These are phyloP conservation scores for Fraxinus paxiana DNA, from an alignment of 305 asterid genomes.

Conservation along the genomic window DNA sequence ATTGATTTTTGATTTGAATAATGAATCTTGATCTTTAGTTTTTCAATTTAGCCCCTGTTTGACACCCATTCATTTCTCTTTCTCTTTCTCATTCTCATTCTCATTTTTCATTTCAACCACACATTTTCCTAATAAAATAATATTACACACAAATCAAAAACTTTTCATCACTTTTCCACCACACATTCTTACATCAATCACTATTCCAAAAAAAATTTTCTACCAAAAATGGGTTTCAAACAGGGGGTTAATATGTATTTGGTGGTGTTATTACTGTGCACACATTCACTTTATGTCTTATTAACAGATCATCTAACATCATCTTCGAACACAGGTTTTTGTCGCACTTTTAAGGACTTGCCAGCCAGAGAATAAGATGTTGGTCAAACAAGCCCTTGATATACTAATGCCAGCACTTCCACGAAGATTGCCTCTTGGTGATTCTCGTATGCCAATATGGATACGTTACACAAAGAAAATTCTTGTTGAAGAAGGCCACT, in stretches of 20 bases:
- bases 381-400: slow-evolving; percentile 99
- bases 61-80: too few species aligned
- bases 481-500: slow-evolving; percentile 98
- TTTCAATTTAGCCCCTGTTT: too few species aligned
- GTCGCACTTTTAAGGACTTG: slow-evolving; percentile 97
- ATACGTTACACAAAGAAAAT: slow-evolving; percentile 98
- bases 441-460: slow-evolving; percentile 99
- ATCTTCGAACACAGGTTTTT: slow-evolving; percentile 67
- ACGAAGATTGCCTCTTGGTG: slow-evolving; percentile 95
- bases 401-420: slow-evolving; percentile 99
- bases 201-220: too few species aligned
- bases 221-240: too few species aligned
- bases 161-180: too few species aligned
- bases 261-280: background rate
- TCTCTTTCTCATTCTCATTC: too few species aligned
- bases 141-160: too few species aligned
- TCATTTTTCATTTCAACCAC: too few species aligned
- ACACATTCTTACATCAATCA: too few species aligned
- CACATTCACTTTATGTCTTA: background rate
- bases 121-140: too few species aligned
- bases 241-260: background rate
- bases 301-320: slow-evolving; percentile 16
- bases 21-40: too few species aligned
- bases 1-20: too few species aligned
- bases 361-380: slow-evolving; percentile 96